Conservation (phyloP, 768 basidiomycete species). For the Vararia minispora region DNA sequence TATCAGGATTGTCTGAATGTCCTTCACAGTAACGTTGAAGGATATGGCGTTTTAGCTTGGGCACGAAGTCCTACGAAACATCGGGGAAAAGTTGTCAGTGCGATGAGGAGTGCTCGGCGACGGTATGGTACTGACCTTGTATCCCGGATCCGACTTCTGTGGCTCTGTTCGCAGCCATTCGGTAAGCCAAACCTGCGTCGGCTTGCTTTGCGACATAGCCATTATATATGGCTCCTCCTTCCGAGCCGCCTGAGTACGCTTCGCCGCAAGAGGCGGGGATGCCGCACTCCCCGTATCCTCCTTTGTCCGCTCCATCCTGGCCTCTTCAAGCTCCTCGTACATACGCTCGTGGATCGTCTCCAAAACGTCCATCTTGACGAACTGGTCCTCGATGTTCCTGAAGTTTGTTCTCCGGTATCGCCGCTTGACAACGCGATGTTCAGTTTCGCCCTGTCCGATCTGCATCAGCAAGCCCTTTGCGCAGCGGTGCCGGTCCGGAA, state of each 20-base stretch:
- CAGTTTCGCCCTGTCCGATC: constrained; percentile 9
- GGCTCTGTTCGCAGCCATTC: too few relatives aligned
- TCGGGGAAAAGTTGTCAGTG: constrained; percentile 4
- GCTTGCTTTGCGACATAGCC: too few relatives aligned
- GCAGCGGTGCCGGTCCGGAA: background rate
- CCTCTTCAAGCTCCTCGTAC: too few relatives aligned
- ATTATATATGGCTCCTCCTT: too few relatives aligned
- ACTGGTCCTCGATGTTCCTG: constrained; percentile 8
- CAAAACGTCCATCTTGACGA: too few relatives aligned
- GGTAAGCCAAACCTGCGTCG: too few relatives aligned
- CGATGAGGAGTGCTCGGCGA: constrained; percentile 10
- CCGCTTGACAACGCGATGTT: constrained; percentile 8
- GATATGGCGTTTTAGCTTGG: background rate
- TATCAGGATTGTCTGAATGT: background rate
- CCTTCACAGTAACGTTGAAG: background rate
- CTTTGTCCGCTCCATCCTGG: too few relatives aligned
- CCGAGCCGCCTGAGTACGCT: too few relatives aligned
- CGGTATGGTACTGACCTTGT: background rate
- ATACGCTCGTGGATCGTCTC: too few relatives aligned
- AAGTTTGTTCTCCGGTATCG: constrained; percentile 5
- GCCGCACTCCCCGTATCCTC: too few relatives aligned
- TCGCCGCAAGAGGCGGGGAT: background rate
- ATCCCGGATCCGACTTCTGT: too few relatives aligned
- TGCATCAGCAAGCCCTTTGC: background rate
- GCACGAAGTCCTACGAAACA: background rate